Conservation (phyloP, 148 eudicot genomes). For the Euryodendron excelsum region DNA sequence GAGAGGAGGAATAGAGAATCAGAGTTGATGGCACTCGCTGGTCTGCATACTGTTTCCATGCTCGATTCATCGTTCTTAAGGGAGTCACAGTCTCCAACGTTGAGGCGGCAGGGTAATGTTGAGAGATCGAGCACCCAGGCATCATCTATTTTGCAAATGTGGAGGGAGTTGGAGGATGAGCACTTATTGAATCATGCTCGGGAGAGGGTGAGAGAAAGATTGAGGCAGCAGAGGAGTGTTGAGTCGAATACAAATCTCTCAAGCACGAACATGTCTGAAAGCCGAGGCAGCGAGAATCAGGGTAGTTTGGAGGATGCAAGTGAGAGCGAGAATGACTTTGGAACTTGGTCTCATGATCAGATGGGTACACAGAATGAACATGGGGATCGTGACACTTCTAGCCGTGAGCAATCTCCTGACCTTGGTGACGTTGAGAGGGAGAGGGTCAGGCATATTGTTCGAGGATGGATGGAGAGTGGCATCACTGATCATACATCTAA, state of each 20-base stretch:
- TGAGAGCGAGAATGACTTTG: conserved; percentile 72
- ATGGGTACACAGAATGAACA: conserved; percentile 44
- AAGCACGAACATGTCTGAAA: conserved; percentile 48
- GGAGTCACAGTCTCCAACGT: conserved; percentile 78
- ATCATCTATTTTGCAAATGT: conserved; percentile 89
- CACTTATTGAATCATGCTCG: conserved; percentile 64
- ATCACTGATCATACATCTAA: conserved; percentile 62
- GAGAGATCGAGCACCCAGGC: conserved; percentile 73
- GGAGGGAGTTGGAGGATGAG: conserved; percentile 97
- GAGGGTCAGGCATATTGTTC: conserved; percentile 91
- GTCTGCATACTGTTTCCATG: conserved; percentile 92
- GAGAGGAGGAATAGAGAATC: conserved; percentile 92
- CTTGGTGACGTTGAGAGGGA: conserved; percentile 94
- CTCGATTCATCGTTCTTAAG: conserved; percentile 91
- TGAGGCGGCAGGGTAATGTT: conserved; percentile 67
- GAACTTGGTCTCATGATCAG: conserved; percentile 65
- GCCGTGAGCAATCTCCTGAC: conserved; percentile 94
- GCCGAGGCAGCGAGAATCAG: conserved; percentile 50
- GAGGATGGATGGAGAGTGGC: conserved; percentile 92
- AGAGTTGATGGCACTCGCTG: conserved; percentile 95
- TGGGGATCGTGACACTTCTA: conserved; percentile 48
- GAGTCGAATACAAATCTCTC: conserved; percentile 65
- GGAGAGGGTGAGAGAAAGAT: conserved; percentile 69
- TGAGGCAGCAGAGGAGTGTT: conserved; percentile 65
- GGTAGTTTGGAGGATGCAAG: conserved; percentile 61